Evolutionary conservation across 1,139 yeast genomes (phyloP), one percentile per base, ranked within the genome.

Genomic region (Blastobotrys capitulatus): DNA sequence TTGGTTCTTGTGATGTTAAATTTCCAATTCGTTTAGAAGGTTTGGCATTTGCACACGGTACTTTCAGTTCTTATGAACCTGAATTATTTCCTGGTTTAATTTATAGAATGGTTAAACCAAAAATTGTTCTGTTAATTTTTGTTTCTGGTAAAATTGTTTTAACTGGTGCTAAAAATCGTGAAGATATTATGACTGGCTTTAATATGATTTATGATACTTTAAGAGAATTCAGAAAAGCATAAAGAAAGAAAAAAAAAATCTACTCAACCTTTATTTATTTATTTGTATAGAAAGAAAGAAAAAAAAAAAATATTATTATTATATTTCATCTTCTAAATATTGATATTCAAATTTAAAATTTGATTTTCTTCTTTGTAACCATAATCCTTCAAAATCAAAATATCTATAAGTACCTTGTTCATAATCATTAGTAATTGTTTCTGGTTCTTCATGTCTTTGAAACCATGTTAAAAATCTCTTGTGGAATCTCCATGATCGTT

Each of bases 41-140:
- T 53, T 78, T 92, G 65, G 98, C 98, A 12, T 94, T 90, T 68
- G 84, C 95, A 59, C 99, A 92, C 78, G 98, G 98, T 57, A 89
- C 96, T 75, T 92, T 92, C 92, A 86, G 96, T 59, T 87, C 96
- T 13, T 92, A 92, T 67, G 99, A 92, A 71, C 99, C 99, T 5
- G 99, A 92, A 71, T 75, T 92, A 66, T 92, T 92, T 70, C 99
- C 99, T 3, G 99, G 99, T 65, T 79, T 92, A 62, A 92, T 92
- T 73, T 92, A 92, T 76, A 89, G 99, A 78, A 92, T 92, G 99
- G 98, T 92, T 63, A 92, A 92, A 68, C 99, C 99, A 20, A 92
- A 92, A 68, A 92, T 92, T 71, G 99, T 92, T 53, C 74, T 92
- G 66, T 78, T 92, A 72, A 90, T 92, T 64, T 92, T 92, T 70